phyloP scores from a whole-genome alignment of 208 protist genomes.

The Trypanosoma scelopori region DNA sequence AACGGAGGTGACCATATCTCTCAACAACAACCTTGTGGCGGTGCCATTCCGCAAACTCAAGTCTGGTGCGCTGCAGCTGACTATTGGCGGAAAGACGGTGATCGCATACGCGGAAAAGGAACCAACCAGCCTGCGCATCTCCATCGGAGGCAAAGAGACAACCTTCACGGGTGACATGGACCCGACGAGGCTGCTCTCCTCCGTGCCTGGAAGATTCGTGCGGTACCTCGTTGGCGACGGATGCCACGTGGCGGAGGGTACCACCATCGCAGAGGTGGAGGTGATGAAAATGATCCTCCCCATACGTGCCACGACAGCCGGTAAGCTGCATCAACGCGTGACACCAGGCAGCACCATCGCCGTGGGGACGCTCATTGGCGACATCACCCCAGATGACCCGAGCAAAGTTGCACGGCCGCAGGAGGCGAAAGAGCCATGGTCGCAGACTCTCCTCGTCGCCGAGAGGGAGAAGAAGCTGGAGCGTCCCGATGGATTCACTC shows the following conservation, averaged over 20 bases:
- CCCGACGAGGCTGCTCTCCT: constrained; percentile 92
- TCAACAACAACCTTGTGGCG: constrained; percentile 71
- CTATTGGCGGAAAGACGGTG: constrained; percentile 66
- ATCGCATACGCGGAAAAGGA: constrained; percentile 94
- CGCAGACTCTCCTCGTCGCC: constrained; percentile 31
- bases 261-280: constrained; percentile 95
- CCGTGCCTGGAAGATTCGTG: constrained; percentile 95
- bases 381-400: constrained; percentile 93
- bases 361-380: constrained; percentile 92
- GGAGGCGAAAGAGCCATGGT: constrained; percentile 70
- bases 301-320: constrained; percentile 76
- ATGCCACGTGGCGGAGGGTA: constrained; percentile 81
- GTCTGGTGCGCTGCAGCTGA: constrained; percentile 79
- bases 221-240: constrained; percentile 94
- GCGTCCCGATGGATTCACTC: constrained; percentile 58
- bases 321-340: constrained; percentile 73
- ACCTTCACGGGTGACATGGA: constrained; percentile 95
- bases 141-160: constrained; percentile 88
- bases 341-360: constrained; percentile 90
- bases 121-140: constrained; percentile 87
- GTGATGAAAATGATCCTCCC: constrained; percentile 99
- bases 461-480: constrained; percentile 46
- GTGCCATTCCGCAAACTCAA: constrained; percentile 84
- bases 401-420: constrained; percentile 69
- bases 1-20: constrained; percentile 61